phyloP scores from a whole-genome alignment of 2,329 filamentous ascomycete genomes.

The Apiospora saccharicola region DNA sequence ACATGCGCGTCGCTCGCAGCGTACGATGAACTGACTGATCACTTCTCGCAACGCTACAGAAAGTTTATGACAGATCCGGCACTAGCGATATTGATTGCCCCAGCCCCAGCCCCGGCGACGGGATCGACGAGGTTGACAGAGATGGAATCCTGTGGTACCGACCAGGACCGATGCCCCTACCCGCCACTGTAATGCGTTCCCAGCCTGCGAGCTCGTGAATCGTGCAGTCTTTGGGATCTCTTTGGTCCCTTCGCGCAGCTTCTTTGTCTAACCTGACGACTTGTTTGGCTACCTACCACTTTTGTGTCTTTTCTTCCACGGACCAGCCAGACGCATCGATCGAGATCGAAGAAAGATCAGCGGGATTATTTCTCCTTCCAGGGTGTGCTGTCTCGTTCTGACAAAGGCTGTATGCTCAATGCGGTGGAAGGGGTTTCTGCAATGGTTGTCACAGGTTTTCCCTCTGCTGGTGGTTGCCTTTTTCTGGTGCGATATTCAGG shows the following conservation, averaged over 20 bases:
- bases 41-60: not conserved
- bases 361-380: not conserved
- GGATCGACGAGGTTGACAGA: conserved; percentile 20
- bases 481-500: conserved; percentile 6
- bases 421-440: not conserved
- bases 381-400: not conserved
- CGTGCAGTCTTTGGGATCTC: not conserved
- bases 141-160: conserved; percentile 27
- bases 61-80: conserved; percentile 1
- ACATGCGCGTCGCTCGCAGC: not conserved
- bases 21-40: not conserved
- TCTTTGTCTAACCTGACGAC: conserved; percentile 11
- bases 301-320: not conserved
- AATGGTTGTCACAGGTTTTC: too few relatives aligned
- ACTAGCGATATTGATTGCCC: not conserved
- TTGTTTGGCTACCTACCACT: not conserved
- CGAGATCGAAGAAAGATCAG: not conserved
- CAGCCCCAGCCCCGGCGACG: not conserved
- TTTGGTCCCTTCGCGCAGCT: conserved; percentile 1
- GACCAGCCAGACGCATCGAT: not conserved
- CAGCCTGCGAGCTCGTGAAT: conserved; percentile 5
- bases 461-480: not conserved
- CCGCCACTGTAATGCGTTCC: conserved; percentile 26
- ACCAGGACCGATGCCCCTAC: conserved; percentile 26
- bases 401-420: not conserved